Conservation (phyloP, 139 green algal species). For the Pleodorina starrii region DNA sequence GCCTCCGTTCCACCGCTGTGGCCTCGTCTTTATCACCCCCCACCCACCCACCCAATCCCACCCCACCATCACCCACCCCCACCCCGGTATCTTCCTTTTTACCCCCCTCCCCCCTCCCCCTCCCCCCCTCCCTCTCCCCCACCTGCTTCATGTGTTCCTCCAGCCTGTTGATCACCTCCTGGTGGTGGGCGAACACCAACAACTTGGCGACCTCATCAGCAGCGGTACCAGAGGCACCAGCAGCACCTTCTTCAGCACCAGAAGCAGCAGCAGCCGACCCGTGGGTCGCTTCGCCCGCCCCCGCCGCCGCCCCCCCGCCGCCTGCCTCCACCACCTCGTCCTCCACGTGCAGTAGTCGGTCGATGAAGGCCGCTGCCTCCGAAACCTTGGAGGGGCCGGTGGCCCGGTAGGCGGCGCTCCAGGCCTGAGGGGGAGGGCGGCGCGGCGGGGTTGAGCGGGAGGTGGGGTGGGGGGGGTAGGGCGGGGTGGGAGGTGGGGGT, state of each 20-base stretch:
- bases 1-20: too few relatives aligned
- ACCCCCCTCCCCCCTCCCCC: not conserved
- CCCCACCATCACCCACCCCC: not conserved
- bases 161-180: constrained; percentile 64
- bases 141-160: constrained; percentile 41
- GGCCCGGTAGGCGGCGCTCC: constrained; percentile 45
- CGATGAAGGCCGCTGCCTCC: constrained; percentile 57
- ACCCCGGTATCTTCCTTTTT: too few relatives aligned
- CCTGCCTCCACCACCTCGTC: not conserved
- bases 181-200: constrained; percentile 80
- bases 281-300: not conserved
- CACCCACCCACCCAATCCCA: not conserved
- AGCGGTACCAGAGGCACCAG: too few relatives aligned
- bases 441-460: too few relatives aligned
- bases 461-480: too few relatives aligned
- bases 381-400: constrained; percentile 66
- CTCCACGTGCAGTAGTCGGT: constrained; percentile 48
- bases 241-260: not conserved
- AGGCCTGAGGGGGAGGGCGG: not conserved
- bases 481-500: too few relatives aligned
- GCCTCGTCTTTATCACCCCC: too few relatives aligned
- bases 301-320: not conserved
- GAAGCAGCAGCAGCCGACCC: not conserved
- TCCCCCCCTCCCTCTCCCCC: not conserved
- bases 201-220: constrained; percentile 61